phyloP scores from a whole-genome alignment of 495 filamentous ascomycete genomes.

The Hypoxylon subgilvum region DNA sequence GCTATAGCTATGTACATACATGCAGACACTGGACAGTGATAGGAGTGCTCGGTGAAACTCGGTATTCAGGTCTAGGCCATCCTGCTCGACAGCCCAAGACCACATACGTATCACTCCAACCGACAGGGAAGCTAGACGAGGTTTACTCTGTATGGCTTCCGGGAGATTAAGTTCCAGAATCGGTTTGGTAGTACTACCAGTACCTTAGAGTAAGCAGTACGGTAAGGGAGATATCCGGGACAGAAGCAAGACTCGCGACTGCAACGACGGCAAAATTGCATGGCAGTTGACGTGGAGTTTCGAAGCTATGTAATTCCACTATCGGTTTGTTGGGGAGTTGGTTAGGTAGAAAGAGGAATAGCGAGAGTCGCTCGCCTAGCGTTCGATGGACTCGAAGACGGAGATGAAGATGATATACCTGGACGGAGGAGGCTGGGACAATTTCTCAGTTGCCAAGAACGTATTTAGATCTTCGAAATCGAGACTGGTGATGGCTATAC shows the following conservation, averaged over 20 bases:
- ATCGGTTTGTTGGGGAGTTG: constrained; percentile 27
- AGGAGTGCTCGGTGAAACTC: constrained; percentile 13
- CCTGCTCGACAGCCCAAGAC: constrained; percentile 17
- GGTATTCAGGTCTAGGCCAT: constrained; percentile 18
- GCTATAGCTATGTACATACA: too few species aligned
- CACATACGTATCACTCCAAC: constrained; percentile 17
- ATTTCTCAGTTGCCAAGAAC: constrained; percentile 19
- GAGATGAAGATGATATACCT: constrained; percentile 11
- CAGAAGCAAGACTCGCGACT: constrained; percentile 15
- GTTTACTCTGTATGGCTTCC: constrained; percentile 29
- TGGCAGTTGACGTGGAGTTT: constrained; percentile 18
- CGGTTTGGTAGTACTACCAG: constrained; percentile 21
- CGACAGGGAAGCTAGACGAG: constrained; percentile 2
- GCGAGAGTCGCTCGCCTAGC: constrained; percentile 4
- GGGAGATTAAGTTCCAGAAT: constrained; percentile 37
- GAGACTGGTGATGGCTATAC: constrained; percentile 1
- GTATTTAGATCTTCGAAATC: constrained; percentile 17
- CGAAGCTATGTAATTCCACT: constrained; percentile 12
- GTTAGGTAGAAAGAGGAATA: constrained; percentile 16
- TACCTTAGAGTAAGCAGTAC: constrained; percentile 30
- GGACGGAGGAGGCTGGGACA: constrained; percentile 9
- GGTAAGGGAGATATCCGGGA: constrained; percentile 3
- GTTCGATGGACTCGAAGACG: constrained; percentile 1
- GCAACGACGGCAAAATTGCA: constrained; percentile 27
- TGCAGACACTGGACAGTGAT: too few species aligned